Evolutionary conservation across 345 rosid genomes (phyloP).

Genomic region (Heritiera fomes): DNA sequence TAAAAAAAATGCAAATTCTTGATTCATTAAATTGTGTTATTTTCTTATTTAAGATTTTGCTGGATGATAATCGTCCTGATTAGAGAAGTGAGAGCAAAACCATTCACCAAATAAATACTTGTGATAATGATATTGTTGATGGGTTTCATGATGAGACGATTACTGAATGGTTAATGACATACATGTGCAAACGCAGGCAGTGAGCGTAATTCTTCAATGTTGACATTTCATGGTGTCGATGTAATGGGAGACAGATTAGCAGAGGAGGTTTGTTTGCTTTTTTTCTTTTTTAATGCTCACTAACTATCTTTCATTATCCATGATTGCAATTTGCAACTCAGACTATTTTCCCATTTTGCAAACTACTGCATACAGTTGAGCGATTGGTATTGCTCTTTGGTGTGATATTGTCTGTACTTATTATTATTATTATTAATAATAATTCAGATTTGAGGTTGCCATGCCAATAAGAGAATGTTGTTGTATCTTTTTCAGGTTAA

Average conservation of each 20-base stretch:
- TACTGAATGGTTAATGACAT: slow-evolving; percentile 12
- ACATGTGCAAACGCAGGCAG: slow-evolving; percentile 61
- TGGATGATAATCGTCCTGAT: background rate
- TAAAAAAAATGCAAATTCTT: background rate
- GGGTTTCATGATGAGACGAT: slow-evolving; percentile 15
- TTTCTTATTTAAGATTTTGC: background rate
- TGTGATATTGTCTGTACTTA: background rate
- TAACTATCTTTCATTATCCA: background rate
- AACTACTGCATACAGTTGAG: background rate
- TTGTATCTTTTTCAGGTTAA: slow-evolving; percentile 62
- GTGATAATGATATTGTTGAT: background rate
- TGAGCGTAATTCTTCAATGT: slow-evolving; percentile 47
- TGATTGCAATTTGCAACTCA: background rate
- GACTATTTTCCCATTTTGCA: slow-evolving; percentile 2
- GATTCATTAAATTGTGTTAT: background rate
- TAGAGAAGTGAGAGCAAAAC: background rate
- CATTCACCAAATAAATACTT: background rate
- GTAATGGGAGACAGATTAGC: slow-evolving; percentile 90
- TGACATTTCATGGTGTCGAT: slow-evolving; percentile 86
- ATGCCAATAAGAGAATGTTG: background rate
- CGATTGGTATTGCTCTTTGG: background rate
- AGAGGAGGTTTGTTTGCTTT: slow-evolving; percentile 64
- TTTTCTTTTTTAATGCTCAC: slow-evolving; percentile 9
- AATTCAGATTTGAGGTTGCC: slow-evolving; percentile 13
- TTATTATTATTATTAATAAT: background rate